Conservation (phyloP, 306 rosid genomes). For the Canavalia gladiata region DNA sequence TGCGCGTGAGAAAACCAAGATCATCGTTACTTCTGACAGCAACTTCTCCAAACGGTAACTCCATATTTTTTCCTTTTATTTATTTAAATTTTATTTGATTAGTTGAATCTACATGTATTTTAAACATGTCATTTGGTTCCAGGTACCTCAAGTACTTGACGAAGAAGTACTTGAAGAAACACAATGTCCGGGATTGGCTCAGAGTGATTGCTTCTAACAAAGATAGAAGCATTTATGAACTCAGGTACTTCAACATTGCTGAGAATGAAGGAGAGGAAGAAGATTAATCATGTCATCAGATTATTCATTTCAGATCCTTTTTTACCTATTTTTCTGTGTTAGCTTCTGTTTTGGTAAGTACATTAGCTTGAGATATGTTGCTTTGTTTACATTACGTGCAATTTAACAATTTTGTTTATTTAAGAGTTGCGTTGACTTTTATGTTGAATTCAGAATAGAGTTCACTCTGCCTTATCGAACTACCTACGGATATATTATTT, state of each 20-base stretch:
- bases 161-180: conserved; percentile 52
- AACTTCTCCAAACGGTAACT: conserved; percentile 80
- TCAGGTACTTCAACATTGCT: conserved; percentile 53
- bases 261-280: conserved; percentile 57
- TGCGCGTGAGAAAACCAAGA: conserved; percentile 75
- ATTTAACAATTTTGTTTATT: conserved; percentile 42
- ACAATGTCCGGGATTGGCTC: conserved; percentile 50
- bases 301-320: conserved; percentile 16
- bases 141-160: conserved; percentile 50
- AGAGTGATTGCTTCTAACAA: conserved; percentile 53
- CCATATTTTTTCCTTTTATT: neutral
- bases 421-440: neutral
- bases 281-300: conserved; percentile 9
- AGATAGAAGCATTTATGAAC: conserved; percentile 51
- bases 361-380: neutral
- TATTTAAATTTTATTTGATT: neutral
- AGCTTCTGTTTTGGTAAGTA: conserved; percentile 10
- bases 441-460: conserved; percentile 22
- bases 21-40: conserved; percentile 72
- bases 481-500: too few relatives aligned
- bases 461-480: neutral
- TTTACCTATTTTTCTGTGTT: neutral
- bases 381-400: conserved; percentile 12
- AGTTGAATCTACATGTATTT: neutral
- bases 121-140: neutral